These are phyloP conservation scores for Sporisorium sorghi DNA, from an alignment of 1,284 basidiomycete genomes.

Conservation along the genomic window DNA sequence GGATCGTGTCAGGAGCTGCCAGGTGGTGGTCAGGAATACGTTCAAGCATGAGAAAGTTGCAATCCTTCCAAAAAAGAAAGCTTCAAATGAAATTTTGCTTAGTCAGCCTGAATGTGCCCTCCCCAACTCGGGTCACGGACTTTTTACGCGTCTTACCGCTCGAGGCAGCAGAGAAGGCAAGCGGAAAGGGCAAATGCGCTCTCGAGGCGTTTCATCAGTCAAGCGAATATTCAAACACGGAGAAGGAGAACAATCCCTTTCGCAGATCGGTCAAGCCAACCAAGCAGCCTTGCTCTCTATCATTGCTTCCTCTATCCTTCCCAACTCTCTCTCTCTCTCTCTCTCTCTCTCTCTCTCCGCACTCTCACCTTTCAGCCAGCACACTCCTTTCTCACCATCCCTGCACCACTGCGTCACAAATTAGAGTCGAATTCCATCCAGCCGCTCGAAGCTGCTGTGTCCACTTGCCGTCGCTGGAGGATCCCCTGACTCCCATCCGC, in stretches of 20 bases:
- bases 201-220: constrained; percentile 11
- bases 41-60: neutral
- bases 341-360: neutral
- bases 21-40: neutral
- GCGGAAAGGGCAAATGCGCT: constrained; percentile 8
- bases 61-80: constrained; percentile 8
- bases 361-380: neutral
- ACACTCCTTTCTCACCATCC: no score
- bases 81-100: constrained; percentile 31
- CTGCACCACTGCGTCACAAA: neutral
- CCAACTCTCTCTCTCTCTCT: neutral
- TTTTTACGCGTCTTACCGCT: constrained; percentile 29
- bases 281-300: constrained; percentile 5
- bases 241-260: constrained; percentile 14
- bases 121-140: constrained; percentile 31
- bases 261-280: constrained; percentile 8
- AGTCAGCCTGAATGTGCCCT: constrained; percentile 20
- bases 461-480: neutral
- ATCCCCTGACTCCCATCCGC: neutral
- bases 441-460: neutral
- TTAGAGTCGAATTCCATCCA: neutral
- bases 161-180: constrained; percentile 3
- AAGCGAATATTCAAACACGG: constrained; percentile 20
- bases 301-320: constrained; percentile 5
- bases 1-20: neutral